Conservation (phyloP, 345 rosid species). For the Eucalyptus victrix region DNA sequence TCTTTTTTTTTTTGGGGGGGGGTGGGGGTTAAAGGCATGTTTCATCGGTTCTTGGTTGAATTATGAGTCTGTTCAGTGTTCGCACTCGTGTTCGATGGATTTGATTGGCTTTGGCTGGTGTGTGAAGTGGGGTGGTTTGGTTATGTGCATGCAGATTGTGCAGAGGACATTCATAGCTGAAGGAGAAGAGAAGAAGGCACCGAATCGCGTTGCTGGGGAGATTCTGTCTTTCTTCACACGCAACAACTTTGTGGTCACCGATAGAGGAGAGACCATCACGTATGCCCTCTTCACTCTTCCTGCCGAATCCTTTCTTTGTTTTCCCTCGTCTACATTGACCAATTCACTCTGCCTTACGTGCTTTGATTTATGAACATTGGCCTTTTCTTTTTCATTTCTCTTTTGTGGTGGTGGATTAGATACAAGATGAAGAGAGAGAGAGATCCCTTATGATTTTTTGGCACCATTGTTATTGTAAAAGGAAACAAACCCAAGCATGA, state of each 20-base stretch:
- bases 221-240: slow-evolving; percentile 81
- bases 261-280: slow-evolving; percentile 91
- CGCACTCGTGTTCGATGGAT: background rate
- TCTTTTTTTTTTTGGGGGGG: no score
- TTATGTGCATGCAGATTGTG: slow-evolving; percentile 51
- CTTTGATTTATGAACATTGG: background rate
- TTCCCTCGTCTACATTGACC: background rate
- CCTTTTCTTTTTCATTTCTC: background rate
- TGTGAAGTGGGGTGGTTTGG: background rate
- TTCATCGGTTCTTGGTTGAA: background rate
- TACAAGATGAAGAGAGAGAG: background rate
- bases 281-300: slow-evolving; percentile 12
- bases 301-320: background rate
- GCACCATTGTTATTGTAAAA: background rate
- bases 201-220: slow-evolving; percentile 78
- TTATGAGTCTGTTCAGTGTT: background rate
- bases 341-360: background rate
- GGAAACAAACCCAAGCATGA: background rate
- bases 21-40: background rate
- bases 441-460: background rate
- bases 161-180: slow-evolving; percentile 55
- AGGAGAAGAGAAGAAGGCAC: slow-evolving; percentile 41
- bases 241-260: slow-evolving; percentile 68
- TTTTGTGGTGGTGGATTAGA: background rate
- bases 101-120: background rate